A percentile compares a stretch with the other conserved stretches of the same genome.
Conservation (phyloP, 169 alveolate species). For the Plasmodium gonderi region DNA sequence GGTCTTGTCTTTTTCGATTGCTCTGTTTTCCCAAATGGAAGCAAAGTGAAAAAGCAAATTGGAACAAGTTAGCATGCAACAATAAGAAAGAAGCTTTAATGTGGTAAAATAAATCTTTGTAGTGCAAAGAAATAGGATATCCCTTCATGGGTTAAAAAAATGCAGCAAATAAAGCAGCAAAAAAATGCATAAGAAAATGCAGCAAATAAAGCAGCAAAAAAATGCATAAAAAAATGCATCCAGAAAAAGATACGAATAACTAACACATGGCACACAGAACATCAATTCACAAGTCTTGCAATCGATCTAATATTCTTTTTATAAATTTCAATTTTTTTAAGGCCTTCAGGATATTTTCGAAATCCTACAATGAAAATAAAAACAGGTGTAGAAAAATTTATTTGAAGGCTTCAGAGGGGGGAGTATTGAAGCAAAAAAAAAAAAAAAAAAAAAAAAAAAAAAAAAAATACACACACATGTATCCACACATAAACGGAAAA, state of each 20-base stretch:
- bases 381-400: neutral
- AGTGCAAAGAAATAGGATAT: too few species aligned
- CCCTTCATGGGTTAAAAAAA: too few species aligned
- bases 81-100: too few species aligned
- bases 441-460: neutral
- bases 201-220: neutral
- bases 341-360: conserved; percentile 23
- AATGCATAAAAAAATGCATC: neutral
- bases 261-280: neutral
- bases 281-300: conserved; percentile 10
- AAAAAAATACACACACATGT: too few species aligned
- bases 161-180: neutral
- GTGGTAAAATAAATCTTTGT: too few species aligned
- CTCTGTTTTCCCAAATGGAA: too few species aligned
- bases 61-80: too few species aligned
- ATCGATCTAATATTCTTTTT: conserved; percentile 51
- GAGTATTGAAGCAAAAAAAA: neutral
- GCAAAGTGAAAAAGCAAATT: too few species aligned
- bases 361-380: conserved; percentile 13
- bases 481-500: too few species aligned
- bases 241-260: neutral
- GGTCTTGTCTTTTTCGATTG: too few species aligned
- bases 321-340: conserved; percentile 64
- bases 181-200: neutral
- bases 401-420: neutral